Evolutionary conservation across 2,329 filamentous ascomycete species (phyloP), one percentile per base, ranked within the genome.

Genomic region (Cladosporium sp.): DNA sequence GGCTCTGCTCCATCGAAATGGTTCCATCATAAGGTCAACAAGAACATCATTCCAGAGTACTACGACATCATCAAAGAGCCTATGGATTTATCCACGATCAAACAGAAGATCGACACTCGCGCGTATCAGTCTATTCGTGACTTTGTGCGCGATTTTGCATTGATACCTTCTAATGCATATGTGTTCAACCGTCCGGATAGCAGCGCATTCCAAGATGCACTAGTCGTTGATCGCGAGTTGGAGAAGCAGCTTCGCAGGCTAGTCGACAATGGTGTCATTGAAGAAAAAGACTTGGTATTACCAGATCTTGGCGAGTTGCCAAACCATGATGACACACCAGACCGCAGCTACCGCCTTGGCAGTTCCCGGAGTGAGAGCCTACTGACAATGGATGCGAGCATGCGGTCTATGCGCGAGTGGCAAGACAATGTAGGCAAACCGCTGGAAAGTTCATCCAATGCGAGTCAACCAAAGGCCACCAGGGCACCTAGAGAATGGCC

Each of bases 1-100:
- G 88, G 89, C 69, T 88, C 94, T 76, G 91, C 96, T 73, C 87
- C 96, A 46, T 91, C 93, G 21, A 86, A 87, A 65, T 86, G 92
- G 25, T 99, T 99, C 80, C 93, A 97, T 78, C 91, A 94, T 73
- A 91, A 96, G 71, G 92, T 96, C 49, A 97, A 97, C 78, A 93
- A 93, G 81, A 91, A 94, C 73, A 83, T 89, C 58, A 83, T 97
- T 11, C 94, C 94, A 13, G 93, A 97, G 74, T 99, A 99, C 76
- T 97, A 97, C 79, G 92, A 97, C 67, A 89, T 98, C 61, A 99
- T 99, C 79, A 92, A 96, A 74, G 91, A 96, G 75, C 94, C 95
- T 10, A 89, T 96, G 77, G 94, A 95, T 4, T 87, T 99, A 70
- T 97, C 93, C 77, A 96, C 92, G 13, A 87, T 99, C 70, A 91